Evolutionary conservation across 1,284 basidiomycete species (phyloP).

Genomic region (Pseudozyma thailandica): DNA sequence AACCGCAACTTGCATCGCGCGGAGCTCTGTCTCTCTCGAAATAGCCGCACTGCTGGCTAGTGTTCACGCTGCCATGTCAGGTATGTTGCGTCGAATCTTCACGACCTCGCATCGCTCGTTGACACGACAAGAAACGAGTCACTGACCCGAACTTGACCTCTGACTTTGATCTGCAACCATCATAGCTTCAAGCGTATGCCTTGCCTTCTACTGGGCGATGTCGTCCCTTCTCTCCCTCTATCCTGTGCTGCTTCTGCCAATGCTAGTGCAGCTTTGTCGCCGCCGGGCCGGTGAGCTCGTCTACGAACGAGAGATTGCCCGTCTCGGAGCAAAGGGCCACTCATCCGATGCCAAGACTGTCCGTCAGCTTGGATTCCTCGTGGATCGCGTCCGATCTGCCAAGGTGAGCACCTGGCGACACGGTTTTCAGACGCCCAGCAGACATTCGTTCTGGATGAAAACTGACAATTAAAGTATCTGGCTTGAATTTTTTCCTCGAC

Average conservation of each 20-base stretch:
- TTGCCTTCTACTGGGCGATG: slow-evolving; percentile 19
- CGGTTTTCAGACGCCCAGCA: not conserved
- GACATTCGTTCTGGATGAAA: not conserved
- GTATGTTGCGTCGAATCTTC: slow-evolving; percentile 69
- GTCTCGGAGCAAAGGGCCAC: slow-evolving; percentile 13
- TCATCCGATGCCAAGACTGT: slow-evolving; percentile 27
- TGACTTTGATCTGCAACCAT: not conserved
- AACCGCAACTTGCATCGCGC: slow-evolving; percentile 79
- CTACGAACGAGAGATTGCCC: slow-evolving; percentile 25
- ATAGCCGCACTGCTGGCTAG: slow-evolving; percentile 77
- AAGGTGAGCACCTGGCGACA: slow-evolving; percentile 10
- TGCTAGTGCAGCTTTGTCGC: slow-evolving; percentile 74
- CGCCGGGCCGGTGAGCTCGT: slow-evolving; percentile 70
- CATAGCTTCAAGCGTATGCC: slow-evolving; percentile 26
- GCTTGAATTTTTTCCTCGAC: not conserved
- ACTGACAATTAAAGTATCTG: not conserved
- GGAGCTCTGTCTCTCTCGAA: slow-evolving; percentile 83
- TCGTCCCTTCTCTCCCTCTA: slow-evolving; percentile 69
- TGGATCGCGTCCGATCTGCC: slow-evolving; percentile 50
- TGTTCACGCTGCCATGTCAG: slow-evolving; percentile 78
- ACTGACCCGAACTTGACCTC: not conserved
- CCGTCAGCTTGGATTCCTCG: slow-evolving; percentile 56
- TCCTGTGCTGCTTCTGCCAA: slow-evolving; percentile 76
- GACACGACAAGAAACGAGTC: not conserved
- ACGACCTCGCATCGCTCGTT: not conserved